Base-by-base conservation (phyloP, 1,139 yeast species). In the Ogataea hybrid region DNA sequence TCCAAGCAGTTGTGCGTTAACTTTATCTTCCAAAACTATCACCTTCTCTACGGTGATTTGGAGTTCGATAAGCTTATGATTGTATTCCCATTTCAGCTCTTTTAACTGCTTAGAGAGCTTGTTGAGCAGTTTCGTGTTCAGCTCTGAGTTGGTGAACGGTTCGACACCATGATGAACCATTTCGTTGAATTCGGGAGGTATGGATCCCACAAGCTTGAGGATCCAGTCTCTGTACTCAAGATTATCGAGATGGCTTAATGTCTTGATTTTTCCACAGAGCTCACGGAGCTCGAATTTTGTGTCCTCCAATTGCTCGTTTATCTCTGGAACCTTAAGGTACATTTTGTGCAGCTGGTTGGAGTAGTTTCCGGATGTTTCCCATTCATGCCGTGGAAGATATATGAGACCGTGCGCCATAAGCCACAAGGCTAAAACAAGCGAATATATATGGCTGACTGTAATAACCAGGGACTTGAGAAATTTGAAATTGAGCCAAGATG, bases 341-440 rank as follows among this genome's bases (percentile, higher is more conserved):
- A 75, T 63, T 10, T 58, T 58, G 36, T 74, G 68, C 25, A 77
- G 59, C 21, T 66, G 61, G 14, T 52, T 52, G 2, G 56, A 58
- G 18, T 72, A 68, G 38, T 64, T 62, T 8, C 63, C 54, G 1
- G 84, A 79, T 42, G 70, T 69, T 40, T 66, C 63, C 78, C 86
- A 82, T 46, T 67, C 62, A 30, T 71, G 63, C 42, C 86, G 68
- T 0, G 95, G 95, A 3, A 85, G 69, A 41, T 75, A 73, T 18
- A 84, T 77, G 41, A 86, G 63, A 0, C 95, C 95, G 58, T 86
- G 92, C 1, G 92, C 87, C 85, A 87, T 81, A 42, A 87, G 67
- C 94, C 94, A 86, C 23, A 85, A 69, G 1, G 94, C 90, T 35
- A 87, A 59, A 2, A 83, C 70, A 57, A 87, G 70, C 0, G 95